phyloP scores from a whole-genome alignment of 352 stramenopile species.

The Phytophthora brassicae region DNA sequence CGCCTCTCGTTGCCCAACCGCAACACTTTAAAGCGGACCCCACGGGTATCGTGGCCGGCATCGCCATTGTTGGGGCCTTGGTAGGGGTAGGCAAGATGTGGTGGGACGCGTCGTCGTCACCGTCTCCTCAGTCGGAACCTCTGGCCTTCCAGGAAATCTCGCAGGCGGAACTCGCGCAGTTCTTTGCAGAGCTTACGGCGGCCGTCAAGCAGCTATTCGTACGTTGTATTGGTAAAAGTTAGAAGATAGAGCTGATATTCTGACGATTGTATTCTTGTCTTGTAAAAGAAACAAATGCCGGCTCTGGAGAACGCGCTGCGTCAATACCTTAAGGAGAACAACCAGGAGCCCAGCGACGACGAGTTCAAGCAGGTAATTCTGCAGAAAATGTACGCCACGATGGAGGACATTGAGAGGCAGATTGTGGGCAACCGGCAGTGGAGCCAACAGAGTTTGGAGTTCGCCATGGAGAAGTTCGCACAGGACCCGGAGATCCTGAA shows the following conservation, averaged over 20 bases:
- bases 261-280: conserved; percentile 11
- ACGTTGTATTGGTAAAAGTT: conserved; percentile 12
- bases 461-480: conserved; percentile 60
- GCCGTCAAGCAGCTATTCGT: conserved; percentile 73
- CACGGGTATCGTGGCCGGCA: conserved; percentile 63
- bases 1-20: conserved; percentile 10
- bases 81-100: conserved; percentile 85
- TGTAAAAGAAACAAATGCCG: conserved; percentile 59
- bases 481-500: conserved; percentile 63
- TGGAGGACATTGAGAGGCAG: conserved; percentile 68
- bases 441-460: conserved; percentile 60
- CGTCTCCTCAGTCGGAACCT: conserved; percentile 1
- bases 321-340: conserved; percentile 71
- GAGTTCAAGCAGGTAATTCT: conserved; percentile 77
- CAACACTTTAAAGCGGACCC: conserved; percentile 50
- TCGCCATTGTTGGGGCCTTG: conserved; percentile 68
- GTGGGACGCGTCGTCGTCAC: conserved; percentile 69
- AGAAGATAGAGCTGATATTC: not conserved
- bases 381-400: conserved; percentile 74
- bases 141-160: conserved; percentile 55
- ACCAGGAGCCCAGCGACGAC: conserved; percentile 61
- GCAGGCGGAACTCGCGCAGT: conserved; percentile 58
- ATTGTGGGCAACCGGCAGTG: conserved; percentile 65
- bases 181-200: conserved; percentile 73
- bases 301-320: conserved; percentile 65